Evolutionary conservation across 1,284 basidiomycete genomes (phyloP).

Genomic region (Pseudozyma pruni): DNA sequence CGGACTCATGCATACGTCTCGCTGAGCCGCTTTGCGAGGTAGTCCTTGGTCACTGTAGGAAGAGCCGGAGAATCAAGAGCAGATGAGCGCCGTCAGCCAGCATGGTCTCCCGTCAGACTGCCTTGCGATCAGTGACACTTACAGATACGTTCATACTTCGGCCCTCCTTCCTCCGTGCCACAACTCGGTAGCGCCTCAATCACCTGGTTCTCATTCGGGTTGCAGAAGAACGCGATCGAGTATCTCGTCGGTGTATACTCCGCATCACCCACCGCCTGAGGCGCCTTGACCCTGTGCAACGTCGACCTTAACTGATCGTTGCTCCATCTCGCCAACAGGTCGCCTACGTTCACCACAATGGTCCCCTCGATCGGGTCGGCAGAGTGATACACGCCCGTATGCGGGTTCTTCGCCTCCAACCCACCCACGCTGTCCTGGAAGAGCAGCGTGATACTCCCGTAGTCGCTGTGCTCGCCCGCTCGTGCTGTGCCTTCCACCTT

Average conservation of each 20-base stretch:
- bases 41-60: constrained; percentile 74
- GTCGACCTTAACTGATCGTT: constrained; percentile 23
- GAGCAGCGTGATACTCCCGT: constrained; percentile 24
- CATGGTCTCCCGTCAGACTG: too few species aligned
- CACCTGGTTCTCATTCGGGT: constrained; percentile 78
- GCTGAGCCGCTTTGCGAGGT: constrained; percentile 76
- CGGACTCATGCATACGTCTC: constrained; percentile 30
- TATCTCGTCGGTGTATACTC: constrained; percentile 76
- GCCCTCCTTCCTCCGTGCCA: constrained; percentile 54
- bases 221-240: constrained; percentile 87
- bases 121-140: not conserved
- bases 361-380: constrained; percentile 23
- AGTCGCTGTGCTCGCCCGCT: constrained; percentile 31
- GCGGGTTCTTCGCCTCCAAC: constrained; percentile 23
- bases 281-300: constrained; percentile 23
- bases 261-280: constrained; percentile 12
- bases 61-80: not conserved
- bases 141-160: constrained; percentile 70
- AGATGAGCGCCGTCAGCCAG: not conserved
- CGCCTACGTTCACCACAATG: constrained; percentile 27
- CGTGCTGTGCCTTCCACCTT: constrained; percentile 20
- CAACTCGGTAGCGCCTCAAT: constrained; percentile 77
- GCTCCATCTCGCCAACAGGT: constrained; percentile 22
- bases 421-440: constrained; percentile 28
- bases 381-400: constrained; percentile 25